Evolutionary conservation across 352 stramenopile species (phyloP), one percentile per base, ranked within the genome.

Genomic region (Plasmopara viticola): DNA sequence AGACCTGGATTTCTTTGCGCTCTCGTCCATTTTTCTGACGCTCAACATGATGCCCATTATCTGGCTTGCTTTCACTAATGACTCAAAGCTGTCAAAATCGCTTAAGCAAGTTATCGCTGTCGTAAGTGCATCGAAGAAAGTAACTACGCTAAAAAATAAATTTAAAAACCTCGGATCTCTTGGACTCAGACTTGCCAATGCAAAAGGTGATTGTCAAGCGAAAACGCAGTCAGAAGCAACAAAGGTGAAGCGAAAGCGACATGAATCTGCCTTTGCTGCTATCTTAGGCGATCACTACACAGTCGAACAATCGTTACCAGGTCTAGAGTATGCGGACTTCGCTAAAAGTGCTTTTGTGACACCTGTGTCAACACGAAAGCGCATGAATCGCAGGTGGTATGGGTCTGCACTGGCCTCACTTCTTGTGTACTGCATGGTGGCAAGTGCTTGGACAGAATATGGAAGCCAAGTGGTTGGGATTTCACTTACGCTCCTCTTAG

Each of bases 11-110:
- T 90, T 90, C 31, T 90, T 91, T 54, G 73, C 80, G 18, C 58
- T 95, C 38, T 90, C 76, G 14, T 62, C 68, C 31, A 84, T 93
- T 35, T 91, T 87, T 40, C 62, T 93, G 9, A 90, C 84, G 17
- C 70, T 93, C 44, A 92, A 93, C 57, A 90, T 95, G 82, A 83
- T 93, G 68, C 82, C 85, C 7, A 85, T 96, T 61, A 78, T 96
- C n/a, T 94, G 83, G 75, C 77, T 96, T 35, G 83, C 81, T 6
- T 96, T 96, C 60, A 89, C 83, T 0, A 95, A 95, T 55, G 86
- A 96, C 56, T 68, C 72, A 6, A 89, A 94, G 65, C 58, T 94
- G 12, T 80, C 74, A 15, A 94, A 92, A 51, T 92, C 81, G 20
- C 70, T 94, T 35, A 68, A 78, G 3, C 78, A 92, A 44, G 80